Evolutionary conservation across 2,329 filamentous ascomycete genomes (phyloP), one percentile per base, ranked within the genome.

Genomic region (Verticillium albo-atrum): DNA sequence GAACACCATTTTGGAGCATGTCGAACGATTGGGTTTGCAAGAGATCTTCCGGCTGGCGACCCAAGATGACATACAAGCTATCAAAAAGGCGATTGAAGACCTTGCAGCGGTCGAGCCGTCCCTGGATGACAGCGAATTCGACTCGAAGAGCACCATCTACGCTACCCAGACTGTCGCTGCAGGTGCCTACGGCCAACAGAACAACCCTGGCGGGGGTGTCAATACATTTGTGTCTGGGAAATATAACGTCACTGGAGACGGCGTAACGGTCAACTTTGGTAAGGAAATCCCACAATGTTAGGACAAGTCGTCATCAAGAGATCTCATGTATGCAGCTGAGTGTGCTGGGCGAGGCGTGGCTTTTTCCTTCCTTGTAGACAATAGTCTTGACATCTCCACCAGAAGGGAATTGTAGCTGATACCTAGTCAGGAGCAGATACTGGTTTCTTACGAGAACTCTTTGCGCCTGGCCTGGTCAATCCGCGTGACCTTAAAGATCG

Each of bases 401-500:
- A 52, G 17, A 25, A 4, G 25, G n/a, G 25, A 10, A 52, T 12
- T 52, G 3, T 26, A 9, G 30, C 25, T 25, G 9, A 20, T 52
- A 7, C 20, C n/a, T 25, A 23, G 50, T 52, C 25, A 52, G 50
- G n/a, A 3, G 7, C 25, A 20, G 25, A 23, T 6, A 5, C 12
- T 52, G 20, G 14, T 7, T 52, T 10, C 25, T 23, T 27, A 2
- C 25, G 50, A 10, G 20, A 15, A 27, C 50, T 52, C 26, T 32
- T 32, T 6, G 30, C 30, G 30, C 2, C 30, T 32, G 30, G 15
- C 52, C 25, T 32, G 0, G 75, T 70, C 1, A 27, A 54, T 10
- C 53, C 53, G 23, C 26, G 26, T 7, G 17, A n/a, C 53, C 25
- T 30, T 3, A 54, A 54, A 27, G n/a, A 4, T 32, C 53, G 53